These are phyloP conservation scores for Saccharomycopsis sp. DNA, from an alignment of 805 yeast species.

Conservation along the genomic window DNA sequence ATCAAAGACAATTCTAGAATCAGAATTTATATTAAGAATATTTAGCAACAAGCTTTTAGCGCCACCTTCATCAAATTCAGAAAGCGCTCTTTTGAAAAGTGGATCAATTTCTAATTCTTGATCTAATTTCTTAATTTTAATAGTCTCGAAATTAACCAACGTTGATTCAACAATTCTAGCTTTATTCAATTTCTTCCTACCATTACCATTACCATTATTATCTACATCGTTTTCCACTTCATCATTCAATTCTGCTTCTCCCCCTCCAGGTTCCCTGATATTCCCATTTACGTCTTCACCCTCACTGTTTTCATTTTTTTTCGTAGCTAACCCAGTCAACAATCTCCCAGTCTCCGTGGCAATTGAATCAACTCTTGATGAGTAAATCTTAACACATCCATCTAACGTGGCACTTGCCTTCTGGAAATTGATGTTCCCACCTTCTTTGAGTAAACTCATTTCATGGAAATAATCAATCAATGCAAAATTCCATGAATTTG, in stretches of 20 bases:
- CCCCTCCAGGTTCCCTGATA: constrained; percentile 24
- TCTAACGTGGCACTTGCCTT: constrained; percentile 87
- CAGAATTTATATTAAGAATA: constrained; percentile 46
- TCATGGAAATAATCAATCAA: constrained; percentile 89
- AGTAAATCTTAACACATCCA: constrained; percentile 90
- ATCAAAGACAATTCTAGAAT: constrained; percentile 47
- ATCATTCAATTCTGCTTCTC: constrained; percentile 25
- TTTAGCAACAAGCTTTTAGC: constrained; percentile 63
- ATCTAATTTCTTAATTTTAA: constrained; percentile 50
- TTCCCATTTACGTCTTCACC: constrained; percentile 24
- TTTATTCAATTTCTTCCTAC: constrained; percentile 27
- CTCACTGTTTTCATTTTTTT: constrained; percentile 26
- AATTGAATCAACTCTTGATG: constrained; percentile 86
- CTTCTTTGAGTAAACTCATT: constrained; percentile 63
- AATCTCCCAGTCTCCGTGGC: constrained; percentile 85
- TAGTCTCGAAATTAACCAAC: constrained; percentile 41
- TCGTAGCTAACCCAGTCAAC: constrained; percentile 62
- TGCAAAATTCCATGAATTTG: constrained; percentile 87
- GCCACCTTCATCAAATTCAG: constrained; percentile 81
- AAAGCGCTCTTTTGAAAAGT: constrained; percentile 62
- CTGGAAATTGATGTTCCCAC: constrained; percentile 79
- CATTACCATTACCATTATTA: constrained; percentile 26
- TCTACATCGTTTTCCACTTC: constrained; percentile 23
- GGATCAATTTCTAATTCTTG: constrained; percentile 67
- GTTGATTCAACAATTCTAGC: constrained; percentile 35